Evolutionary conservation across 345 rosid species (phyloP).

Genomic region (Iberis pinnata): DNA sequence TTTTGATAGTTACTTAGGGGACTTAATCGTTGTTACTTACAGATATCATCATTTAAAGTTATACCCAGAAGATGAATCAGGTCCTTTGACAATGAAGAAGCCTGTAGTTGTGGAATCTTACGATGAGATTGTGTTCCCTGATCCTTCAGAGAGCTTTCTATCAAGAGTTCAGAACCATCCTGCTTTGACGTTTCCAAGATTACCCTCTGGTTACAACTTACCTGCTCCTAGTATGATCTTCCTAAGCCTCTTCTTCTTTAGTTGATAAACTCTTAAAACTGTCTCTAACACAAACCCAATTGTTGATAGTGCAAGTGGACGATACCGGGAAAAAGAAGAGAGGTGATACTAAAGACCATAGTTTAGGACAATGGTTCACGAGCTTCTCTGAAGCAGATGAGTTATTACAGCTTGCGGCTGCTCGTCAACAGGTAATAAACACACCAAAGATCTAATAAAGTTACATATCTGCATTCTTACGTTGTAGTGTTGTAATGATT

Average conservation of each 20-base stretch:
- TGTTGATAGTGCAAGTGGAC: conserved; percentile 33
- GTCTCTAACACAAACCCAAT: background rate
- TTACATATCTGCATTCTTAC: background rate
- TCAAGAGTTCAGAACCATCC: conserved; percentile 64
- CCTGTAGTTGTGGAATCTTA: conserved; percentile 65
- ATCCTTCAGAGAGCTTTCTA: conserved; percentile 53
- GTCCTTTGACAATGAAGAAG: conserved; percentile 55
- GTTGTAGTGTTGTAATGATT: conserved; percentile 12
- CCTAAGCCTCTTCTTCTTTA: too few relatives aligned
- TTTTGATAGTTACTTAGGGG: too few relatives aligned
- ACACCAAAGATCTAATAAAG: background rate
- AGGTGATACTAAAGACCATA: conserved; percentile 63
- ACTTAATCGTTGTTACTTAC: background rate
- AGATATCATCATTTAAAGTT: conserved; percentile 60
- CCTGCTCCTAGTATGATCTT: conserved; percentile 47
- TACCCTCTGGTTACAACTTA: conserved; percentile 51
- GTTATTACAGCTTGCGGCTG: conserved; percentile 57
- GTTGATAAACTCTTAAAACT: too few relatives aligned
- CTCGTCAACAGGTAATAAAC: conserved; percentile 54
- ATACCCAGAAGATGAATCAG: conserved; percentile 60
- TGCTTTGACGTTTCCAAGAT: conserved; percentile 49
- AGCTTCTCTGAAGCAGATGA: conserved; percentile 74
- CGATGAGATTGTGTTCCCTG: conserved; percentile 62
- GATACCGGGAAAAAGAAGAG: conserved; percentile 40
- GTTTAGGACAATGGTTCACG: conserved; percentile 46